Conservation (phyloP, 23 red algal genomes). For the Agarophyton chilense region DNA sequence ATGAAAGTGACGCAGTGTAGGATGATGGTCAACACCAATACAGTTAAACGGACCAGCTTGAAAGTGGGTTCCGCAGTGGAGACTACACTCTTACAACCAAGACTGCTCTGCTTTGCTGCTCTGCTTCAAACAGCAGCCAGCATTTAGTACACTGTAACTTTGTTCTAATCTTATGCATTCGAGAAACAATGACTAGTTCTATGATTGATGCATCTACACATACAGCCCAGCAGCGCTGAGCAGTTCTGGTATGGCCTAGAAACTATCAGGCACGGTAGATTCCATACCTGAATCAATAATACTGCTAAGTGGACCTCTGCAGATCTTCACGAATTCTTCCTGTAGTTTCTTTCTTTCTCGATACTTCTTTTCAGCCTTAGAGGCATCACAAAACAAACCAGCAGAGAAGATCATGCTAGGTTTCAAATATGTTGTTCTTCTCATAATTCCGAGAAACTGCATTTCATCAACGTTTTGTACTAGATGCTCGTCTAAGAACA, state of each 20-base stretch:
- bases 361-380: conserved; percentile 14
- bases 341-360: conserved; percentile 19
- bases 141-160: too few relatives aligned
- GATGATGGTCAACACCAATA: too few relatives aligned
- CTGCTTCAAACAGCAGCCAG: too few relatives aligned
- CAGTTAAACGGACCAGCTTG: too few relatives aligned
- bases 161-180: too few relatives aligned
- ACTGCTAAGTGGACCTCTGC: background rate
- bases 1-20: too few relatives aligned
- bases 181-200: too few relatives aligned
- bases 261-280: background rate
- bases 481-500: conserved; percentile 38
- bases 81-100: too few relatives aligned
- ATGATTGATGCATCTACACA: background rate
- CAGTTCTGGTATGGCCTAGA: conserved; percentile 30
- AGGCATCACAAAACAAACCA: background rate
- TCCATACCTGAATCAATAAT: background rate
- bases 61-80: too few relatives aligned
- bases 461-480: conserved; percentile 21
- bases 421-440: too few relatives aligned
- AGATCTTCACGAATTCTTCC: conserved; percentile 39
- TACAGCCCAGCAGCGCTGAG: conserved; percentile 41
- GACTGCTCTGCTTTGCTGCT: too few relatives aligned
- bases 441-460: too few relatives aligned
- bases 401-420: conserved; percentile 39